phyloP scores from a whole-genome alignment of 768 basidiomycete genomes.

The Boletus reticuloceps region DNA sequence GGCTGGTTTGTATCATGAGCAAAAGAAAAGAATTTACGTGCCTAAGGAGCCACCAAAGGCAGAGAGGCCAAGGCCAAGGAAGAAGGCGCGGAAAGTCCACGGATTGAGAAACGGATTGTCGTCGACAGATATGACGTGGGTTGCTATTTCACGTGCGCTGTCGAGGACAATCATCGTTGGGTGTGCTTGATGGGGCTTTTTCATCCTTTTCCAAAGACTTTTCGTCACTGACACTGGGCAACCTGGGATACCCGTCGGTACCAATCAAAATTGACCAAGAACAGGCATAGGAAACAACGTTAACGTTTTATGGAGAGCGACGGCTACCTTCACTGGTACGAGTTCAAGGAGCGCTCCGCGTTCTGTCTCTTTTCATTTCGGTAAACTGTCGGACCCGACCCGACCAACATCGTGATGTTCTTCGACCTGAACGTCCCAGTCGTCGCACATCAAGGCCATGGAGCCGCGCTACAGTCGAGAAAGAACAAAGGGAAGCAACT shows the following conservation, averaged over 20 bases:
- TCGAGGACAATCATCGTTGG: constrained; percentile 25
- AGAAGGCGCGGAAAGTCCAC: constrained; percentile 43
- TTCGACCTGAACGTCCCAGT: constrained; percentile 69
- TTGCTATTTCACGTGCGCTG: constrained; percentile 45
- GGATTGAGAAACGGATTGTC: constrained; percentile 26
- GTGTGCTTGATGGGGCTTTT: constrained; percentile 9
- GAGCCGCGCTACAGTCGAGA: constrained; percentile 16
- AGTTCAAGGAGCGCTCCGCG: too few species aligned
- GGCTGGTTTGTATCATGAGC: too few species aligned
- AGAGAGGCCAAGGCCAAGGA: constrained; percentile 55
- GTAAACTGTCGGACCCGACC: constrained; percentile 1
- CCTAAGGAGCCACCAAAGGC: too few species aligned
- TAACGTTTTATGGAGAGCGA: too few species aligned
- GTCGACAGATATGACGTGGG: constrained; percentile 42
- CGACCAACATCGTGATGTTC: constrained; percentile 41
- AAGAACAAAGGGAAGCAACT: constrained; percentile 29
- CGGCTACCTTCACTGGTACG: too few species aligned
- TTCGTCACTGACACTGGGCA: too few species aligned
- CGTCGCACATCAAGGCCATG: constrained; percentile 18
- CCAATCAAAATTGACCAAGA: too few species aligned
- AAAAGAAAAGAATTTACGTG: too few species aligned
- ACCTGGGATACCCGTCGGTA: too few species aligned
- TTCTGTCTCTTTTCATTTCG: too few species aligned
- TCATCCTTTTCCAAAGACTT: too few species aligned
- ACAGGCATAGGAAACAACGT: too few species aligned